Evolutionary conservation across 2,329 filamentous ascomycete species (phyloP).

Genomic region (Neospermospora avenae): DNA sequence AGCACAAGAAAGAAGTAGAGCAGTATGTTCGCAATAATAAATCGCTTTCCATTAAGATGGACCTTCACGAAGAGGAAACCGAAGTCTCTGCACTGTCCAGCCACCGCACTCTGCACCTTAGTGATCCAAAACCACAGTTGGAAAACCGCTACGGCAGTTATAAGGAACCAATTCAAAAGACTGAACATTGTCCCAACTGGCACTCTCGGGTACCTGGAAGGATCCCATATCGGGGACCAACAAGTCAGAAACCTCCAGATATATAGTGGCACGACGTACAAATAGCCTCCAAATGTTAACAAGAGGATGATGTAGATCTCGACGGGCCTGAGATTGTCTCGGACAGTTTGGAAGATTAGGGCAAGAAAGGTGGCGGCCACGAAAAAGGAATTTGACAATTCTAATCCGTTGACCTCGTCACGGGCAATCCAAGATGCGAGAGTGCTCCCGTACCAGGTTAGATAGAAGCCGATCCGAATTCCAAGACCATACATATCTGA

Average conservation of each 20-base stretch:
- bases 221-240: slow-evolving; percentile 12
- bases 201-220: slow-evolving; percentile 16
- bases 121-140: slow-evolving; percentile 21
- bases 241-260: slow-evolving; percentile 15
- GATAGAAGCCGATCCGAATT: slow-evolving; percentile 23
- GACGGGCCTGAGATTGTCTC: slow-evolving; percentile 8
- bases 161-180: slow-evolving; percentile 13
- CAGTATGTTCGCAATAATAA: slow-evolving; percentile 13
- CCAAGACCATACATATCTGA: slow-evolving; percentile 26
- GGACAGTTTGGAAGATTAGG: slow-evolving; percentile 9
- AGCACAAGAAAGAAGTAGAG: slow-evolving; percentile 14
- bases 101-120: background rate
- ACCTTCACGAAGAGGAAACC: slow-evolving; percentile 20
- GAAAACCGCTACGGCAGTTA: slow-evolving; percentile 16
- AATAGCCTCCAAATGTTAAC: slow-evolving; percentile 15
- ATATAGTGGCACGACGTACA: slow-evolving; percentile 16
- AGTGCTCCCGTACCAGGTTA: slow-evolving; percentile 19
- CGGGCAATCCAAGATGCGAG: slow-evolving; percentile 17
- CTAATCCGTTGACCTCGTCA: slow-evolving; percentile 11
- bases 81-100: slow-evolving; percentile 9
- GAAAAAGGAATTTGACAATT: slow-evolving; percentile 16
- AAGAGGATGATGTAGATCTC: slow-evolving; percentile 21
- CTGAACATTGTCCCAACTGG: slow-evolving; percentile 7
- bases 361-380: slow-evolving; percentile 16
- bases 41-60: slow-evolving; percentile 7